phyloP scores from a whole-genome alignment of 1,139 yeast species.

The Yamadazyma siamensis region DNA sequence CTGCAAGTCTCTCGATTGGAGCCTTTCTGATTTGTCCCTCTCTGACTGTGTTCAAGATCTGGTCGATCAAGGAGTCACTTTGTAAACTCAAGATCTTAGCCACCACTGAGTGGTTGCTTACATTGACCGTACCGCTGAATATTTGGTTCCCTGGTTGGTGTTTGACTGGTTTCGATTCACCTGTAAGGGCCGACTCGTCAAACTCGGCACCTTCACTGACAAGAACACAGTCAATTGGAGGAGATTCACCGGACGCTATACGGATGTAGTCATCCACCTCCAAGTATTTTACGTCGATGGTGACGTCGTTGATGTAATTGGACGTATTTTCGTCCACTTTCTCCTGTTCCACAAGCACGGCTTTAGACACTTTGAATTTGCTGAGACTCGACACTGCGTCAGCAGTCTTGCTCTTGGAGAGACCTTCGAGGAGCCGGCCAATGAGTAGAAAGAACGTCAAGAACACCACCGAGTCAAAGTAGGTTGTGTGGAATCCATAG shows the following conservation, averaged over 20 bases:
- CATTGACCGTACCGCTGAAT: constrained; percentile 70
- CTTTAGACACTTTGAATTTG: constrained; percentile 47
- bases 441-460: constrained; percentile 66
- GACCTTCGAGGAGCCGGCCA: constrained; percentile 66
- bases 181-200: constrained; percentile 78
- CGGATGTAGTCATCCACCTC: constrained; percentile 64
- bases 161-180: constrained; percentile 56
- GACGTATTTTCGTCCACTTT: constrained; percentile 8
- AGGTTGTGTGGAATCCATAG: constrained; percentile 59
- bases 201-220: constrained; percentile 57
- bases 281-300: constrained; percentile 47
- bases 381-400: constrained; percentile 58
- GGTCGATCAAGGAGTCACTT: constrained; percentile 66
- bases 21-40: constrained; percentile 74
- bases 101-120: constrained; percentile 51
- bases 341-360: constrained; percentile 43
- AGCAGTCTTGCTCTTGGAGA: constrained; percentile 65
- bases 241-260: constrained; percentile 65
- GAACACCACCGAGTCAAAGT: constrained; percentile 77
- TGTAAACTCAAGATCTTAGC: constrained; percentile 60
- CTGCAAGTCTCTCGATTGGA: constrained; percentile 72
- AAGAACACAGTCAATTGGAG: constrained; percentile 68
- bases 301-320: constrained; percentile 27
- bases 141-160: constrained; percentile 57
- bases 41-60: constrained; percentile 66